phyloP scores from a whole-genome alignment of 306 rosid species.

The Vigna angularis region DNA sequence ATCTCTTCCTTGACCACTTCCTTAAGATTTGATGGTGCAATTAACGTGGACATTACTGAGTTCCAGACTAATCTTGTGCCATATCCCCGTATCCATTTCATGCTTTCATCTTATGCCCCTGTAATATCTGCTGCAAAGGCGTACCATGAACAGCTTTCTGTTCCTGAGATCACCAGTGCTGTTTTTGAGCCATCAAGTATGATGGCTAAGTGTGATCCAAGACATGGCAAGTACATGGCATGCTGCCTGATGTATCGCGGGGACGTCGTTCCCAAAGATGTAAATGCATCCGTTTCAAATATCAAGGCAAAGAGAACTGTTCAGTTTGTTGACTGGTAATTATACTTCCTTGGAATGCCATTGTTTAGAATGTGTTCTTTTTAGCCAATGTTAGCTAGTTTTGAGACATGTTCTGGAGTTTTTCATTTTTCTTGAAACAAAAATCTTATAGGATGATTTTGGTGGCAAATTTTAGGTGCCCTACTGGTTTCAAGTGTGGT shows the following conservation, averaged over 20 bases:
- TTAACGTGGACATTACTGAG: conserved; percentile 79
- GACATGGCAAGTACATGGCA: conserved; percentile 91
- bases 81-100: conserved; percentile 83
- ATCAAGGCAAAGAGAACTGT: conserved; percentile 74
- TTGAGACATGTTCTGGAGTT: conserved; percentile 7
- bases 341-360: conserved; percentile 26
- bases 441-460: conserved; percentile 13
- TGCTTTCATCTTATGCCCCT: conserved; percentile 86
- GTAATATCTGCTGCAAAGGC: conserved; percentile 79
- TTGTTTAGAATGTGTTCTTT: conserved; percentile 15
- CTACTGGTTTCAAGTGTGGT: conserved; percentile 91
- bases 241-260: conserved; percentile 86
- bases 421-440: conserved; percentile 15
- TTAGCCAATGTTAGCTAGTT: neutral
- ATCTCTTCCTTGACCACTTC: conserved; percentile 85
- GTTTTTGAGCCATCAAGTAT: conserved; percentile 81
- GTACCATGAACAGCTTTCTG: conserved; percentile 76
- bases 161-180: conserved; percentile 81
- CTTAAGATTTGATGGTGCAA: conserved; percentile 83
- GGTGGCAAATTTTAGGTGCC: conserved; percentile 62
- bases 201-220: conserved; percentile 90
- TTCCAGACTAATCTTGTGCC: conserved; percentile 86
- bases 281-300: conserved; percentile 69
- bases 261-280: conserved; percentile 89
- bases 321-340: conserved; percentile 84